These are phyloP conservation scores for Pythium myriotylum DNA, from an alignment of 352 stramenopile species.

Conservation along the genomic window DNA sequence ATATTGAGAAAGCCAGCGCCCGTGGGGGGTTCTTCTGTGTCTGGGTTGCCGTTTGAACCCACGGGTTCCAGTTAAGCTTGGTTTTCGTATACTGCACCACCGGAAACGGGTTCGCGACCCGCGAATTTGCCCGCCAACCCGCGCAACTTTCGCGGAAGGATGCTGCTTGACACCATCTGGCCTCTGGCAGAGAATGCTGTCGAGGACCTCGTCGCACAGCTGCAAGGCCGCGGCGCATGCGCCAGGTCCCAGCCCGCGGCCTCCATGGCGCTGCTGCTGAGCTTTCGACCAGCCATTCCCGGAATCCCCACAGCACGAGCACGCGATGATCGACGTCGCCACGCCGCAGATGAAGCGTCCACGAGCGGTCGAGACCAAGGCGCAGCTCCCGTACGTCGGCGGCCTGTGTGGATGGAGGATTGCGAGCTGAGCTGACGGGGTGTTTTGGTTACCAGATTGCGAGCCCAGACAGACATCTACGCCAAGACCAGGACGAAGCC, in stretches of 20 bases:
- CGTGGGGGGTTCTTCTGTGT: constrained; percentile 4
- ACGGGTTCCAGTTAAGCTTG: no score
- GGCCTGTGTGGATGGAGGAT: not conserved
- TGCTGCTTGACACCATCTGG: constrained; percentile 3
- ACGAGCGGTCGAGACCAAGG: constrained; percentile 4
- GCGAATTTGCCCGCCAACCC: not conserved
- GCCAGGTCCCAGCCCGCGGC: not conserved
- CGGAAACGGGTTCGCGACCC: no score
- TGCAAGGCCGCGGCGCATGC: constrained; percentile 11
- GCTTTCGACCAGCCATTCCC: no score
- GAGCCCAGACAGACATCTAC: constrained; percentile 22
- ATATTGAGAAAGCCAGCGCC: constrained; percentile 13
- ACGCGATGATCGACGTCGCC: constrained; percentile 10
- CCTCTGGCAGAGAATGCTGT: constrained; percentile 13
- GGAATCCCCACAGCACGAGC: no score
- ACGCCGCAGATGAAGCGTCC: constrained; percentile 22
- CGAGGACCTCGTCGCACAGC: constrained; percentile 21
- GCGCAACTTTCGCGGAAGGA: constrained; percentile 11
- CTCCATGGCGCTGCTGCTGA: not conserved
- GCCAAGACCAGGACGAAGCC: constrained; percentile 20
- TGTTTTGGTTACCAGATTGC: constrained; percentile 15
- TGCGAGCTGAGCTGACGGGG: not conserved
- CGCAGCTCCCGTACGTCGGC: constrained; percentile 8
- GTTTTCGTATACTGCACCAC: no score
- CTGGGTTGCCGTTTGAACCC: not conserved